Evolutionary conservation across 345 rosid genomes (phyloP), one percentile per base, ranked within the genome.

Genomic region (Abelmoschus esculentus): DNA sequence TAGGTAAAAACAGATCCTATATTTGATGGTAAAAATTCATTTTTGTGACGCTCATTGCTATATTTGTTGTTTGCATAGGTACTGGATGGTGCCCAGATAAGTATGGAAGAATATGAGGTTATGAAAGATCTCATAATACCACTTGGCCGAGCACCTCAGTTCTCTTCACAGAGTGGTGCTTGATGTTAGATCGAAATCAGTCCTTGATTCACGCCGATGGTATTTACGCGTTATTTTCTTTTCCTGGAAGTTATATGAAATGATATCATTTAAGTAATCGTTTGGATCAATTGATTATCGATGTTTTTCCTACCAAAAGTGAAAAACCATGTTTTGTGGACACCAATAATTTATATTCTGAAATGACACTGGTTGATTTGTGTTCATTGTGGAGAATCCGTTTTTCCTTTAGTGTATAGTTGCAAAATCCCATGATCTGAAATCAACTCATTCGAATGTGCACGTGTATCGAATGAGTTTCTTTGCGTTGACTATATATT

Each of bases 81-180:
- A 61, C 70, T 88, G 75, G 89, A 81, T 75, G 90, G 86, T 66
- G 89, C 90, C 18, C 89, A 76, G 3, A 78, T 87, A 52, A 79
- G 85, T 58, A 65, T 70, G 50, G 98, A 88, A 76, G 99, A 95
- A 79, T 91, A 87, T 9, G 93, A 90, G 76, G 67, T 75, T 58
- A 86, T 95, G 96, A 90, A 81, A 82, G 90, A 95, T 69, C 80
- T 91, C 7, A 73, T 90, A 26, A 73, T 86, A 49, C 98, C 97
- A 42, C 89, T 88, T 57, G 99, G 96, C 54, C 90, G 92, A 60
- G 65, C 26, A 32, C 65, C 44, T 32, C 44, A 60, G 18, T 60
- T 60, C 42, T 32, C 65, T 34, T 44, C 19, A 3, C 65, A 60
- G 65, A 40, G 68, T 22, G 53, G 68, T 7, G 68, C 36, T 42